Evolutionary conservation across 768 basidiomycete genomes (phyloP), one percentile per base, ranked within the genome.

Genomic region (Lactifluus pinguis): DNA sequence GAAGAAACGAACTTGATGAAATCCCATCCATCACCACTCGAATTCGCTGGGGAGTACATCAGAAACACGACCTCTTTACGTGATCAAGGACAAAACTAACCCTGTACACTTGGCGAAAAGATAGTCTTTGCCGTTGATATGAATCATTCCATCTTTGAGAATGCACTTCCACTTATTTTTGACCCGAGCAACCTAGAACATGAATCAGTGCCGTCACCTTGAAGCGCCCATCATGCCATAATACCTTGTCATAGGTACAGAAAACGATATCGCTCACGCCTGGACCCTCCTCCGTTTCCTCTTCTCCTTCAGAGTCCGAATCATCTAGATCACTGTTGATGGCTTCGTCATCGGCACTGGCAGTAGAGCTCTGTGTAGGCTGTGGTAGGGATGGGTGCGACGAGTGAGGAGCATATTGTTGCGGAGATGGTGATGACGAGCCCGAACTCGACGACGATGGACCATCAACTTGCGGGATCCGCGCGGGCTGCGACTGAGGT

Each of bases 141-240:
- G 91, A 64, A 98, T 90, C 86, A 98, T 92, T 3, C 97, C 97
- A 66, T 98, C 97, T 74, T 97, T 97, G 54, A 99, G 80, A 25
- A 92, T 85, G 62, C 94, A 95, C 78, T 98, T 99, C 97, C 97
- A 99, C 77, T 98, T 99, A 77, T 97, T 98, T 76, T 98, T 99
- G 29, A 98, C 95, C n/a, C 97, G 82, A 48, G 95, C 93, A 39
- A 98, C 95, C 95, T 98, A 52, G 7, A 41, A 30, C 15, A 30
- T 1, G 44, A 25, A 42, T 13, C 42, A 30, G 14, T 17, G 53
- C 62, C 17, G 59, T 52, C 41, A 2, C 17, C 49, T 65, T 30
- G 14, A 21, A 29, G 48, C 36, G 55, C 48, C 38, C 54, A 29
- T 19, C 58, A 47, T 36, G 21, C 19, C 11, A 63, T 25, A 78